Evolutionary conservation across 2,329 filamentous ascomycete species (phyloP).

Genomic region (Xylariaceae sp.): DNA sequence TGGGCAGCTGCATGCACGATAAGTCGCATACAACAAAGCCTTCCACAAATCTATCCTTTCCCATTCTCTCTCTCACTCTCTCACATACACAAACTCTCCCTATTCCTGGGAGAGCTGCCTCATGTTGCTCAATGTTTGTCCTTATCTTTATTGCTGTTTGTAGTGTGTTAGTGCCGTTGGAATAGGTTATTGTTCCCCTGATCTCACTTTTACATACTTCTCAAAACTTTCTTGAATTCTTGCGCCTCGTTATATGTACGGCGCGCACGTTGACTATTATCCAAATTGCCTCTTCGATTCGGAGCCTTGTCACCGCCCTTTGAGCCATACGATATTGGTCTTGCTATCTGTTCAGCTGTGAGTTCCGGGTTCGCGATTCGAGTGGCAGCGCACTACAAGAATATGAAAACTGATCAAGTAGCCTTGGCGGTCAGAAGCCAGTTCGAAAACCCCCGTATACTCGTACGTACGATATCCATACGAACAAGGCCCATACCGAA

Average conservation of each 20-base stretch:
- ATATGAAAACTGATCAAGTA: slow-evolving; percentile 22
- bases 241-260: slow-evolving; percentile 12
- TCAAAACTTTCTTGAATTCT: slow-evolving; percentile 5
- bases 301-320: slow-evolving; percentile 1
- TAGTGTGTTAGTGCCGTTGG: slow-evolving; percentile 17
- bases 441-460: slow-evolving; percentile 20
- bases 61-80: slow-evolving; percentile 12
- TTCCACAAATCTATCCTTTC: slow-evolving; percentile 23
- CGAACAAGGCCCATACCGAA: slow-evolving; percentile 15
- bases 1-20: slow-evolving; percentile 28
- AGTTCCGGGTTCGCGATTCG: slow-evolving; percentile 12
- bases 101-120: slow-evolving; percentile 7
- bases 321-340: slow-evolving; percentile 1
- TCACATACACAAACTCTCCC: too few species aligned
- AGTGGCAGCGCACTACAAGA: slow-evolving; percentile 1
- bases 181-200: slow-evolving; percentile 2
- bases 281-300: slow-evolving; percentile 8
- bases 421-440: slow-evolving; percentile 17
- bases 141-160: slow-evolving; percentile 18
- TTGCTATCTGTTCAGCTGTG: slow-evolving; percentile 7
- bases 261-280: slow-evolving; percentile 11
- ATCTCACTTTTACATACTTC: slow-evolving; percentile 1
- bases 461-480: too few species aligned
- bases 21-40: slow-evolving; percentile 32
- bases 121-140: slow-evolving; percentile 17